These are phyloP conservation scores for Chenopodium suecicum DNA, from an alignment of 148 eudicot species.

Conservation along the genomic window DNA sequence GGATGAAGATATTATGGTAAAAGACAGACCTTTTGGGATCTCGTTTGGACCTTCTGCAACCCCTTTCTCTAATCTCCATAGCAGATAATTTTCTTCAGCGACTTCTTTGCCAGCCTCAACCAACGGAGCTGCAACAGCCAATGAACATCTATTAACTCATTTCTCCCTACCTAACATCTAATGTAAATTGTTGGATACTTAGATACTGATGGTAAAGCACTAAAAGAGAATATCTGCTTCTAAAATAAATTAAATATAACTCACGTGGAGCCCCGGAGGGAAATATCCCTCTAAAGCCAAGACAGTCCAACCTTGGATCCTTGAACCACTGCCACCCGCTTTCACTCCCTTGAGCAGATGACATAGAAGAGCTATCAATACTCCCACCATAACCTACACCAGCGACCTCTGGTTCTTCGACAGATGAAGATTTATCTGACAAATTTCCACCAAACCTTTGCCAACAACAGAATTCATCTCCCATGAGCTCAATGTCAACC, in stretches of 20 bases:
- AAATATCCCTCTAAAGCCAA: conserved; percentile 90
- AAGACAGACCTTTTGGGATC: conserved; percentile 78
- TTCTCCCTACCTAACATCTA: neutral
- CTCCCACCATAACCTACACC: conserved; percentile 77
- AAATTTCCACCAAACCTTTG: conserved; percentile 69
- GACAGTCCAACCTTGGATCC: conserved; percentile 84
- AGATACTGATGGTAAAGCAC: neutral
- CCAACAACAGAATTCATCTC: conserved; percentile 76
- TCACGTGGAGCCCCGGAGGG: conserved; percentile 72
- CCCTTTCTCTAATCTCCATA: conserved; percentile 90
- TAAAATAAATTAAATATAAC: conserved; percentile 18
- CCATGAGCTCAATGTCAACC: conserved; percentile 79
- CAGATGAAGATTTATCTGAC: conserved; percentile 31
- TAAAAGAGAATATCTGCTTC: neutral
- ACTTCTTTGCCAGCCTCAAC: conserved; percentile 89
- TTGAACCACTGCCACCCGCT: conserved; percentile 82
- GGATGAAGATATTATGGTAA: neutral
- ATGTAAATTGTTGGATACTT: neutral
- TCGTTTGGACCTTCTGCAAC: conserved; percentile 95
- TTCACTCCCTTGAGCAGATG: conserved; percentile 57
- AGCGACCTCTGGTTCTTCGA: conserved; percentile 69
- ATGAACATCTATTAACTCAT: conserved; percentile 5
- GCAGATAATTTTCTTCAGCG: conserved; percentile 67
- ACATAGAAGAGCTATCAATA: conserved; percentile 54
- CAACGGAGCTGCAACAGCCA: conserved; percentile 72